Conservation (phyloP, 2,329 filamentous ascomycete species). For the Alternaria ethzedia region DNA sequence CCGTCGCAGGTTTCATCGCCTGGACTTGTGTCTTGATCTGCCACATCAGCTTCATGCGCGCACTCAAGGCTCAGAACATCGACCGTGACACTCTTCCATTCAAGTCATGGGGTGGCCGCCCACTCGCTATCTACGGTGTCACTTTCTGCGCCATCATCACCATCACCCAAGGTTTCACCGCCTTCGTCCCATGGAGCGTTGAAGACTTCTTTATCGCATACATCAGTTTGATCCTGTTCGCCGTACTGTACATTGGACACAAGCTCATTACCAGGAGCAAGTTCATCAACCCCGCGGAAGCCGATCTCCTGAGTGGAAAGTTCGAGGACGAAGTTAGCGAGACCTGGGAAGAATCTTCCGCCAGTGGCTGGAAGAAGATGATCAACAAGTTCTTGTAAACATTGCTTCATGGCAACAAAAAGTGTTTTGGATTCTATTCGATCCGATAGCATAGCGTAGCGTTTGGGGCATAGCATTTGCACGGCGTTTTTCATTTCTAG, state of each 20-base stretch:
- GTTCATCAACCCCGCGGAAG: slow-evolving; percentile 50
- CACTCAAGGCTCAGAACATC: slow-evolving; percentile 47
- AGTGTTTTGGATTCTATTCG: slow-evolving; percentile 17
- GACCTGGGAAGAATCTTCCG: slow-evolving; percentile 42
- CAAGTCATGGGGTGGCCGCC: slow-evolving; percentile 43
- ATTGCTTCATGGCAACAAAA: neutral
- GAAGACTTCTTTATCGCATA: slow-evolving; percentile 49
- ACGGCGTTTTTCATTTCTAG: slow-evolving; percentile 19
- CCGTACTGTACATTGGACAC: slow-evolving; percentile 65
- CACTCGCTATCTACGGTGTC: slow-evolving; percentile 47
- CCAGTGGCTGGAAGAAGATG: slow-evolving; percentile 41
- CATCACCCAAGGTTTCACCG: slow-evolving; percentile 50
- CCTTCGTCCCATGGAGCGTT: slow-evolving; percentile 48
- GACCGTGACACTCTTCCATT: slow-evolving; percentile 48
- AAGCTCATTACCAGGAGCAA: slow-evolving; percentile 52
- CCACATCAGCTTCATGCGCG: slow-evolving; percentile 48
- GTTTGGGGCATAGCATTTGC: slow-evolving; percentile 27
- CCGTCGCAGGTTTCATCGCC: slow-evolving; percentile 50
- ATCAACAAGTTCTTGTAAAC: slow-evolving; percentile 32
- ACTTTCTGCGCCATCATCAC: slow-evolving; percentile 50
- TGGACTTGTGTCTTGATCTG: slow-evolving; percentile 50
- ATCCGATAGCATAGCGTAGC: slow-evolving; percentile 23
- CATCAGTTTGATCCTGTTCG: slow-evolving; percentile 49
- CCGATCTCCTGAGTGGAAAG: slow-evolving; percentile 53
- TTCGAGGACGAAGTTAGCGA: slow-evolving; percentile 38